Percentiles rank a stretch among this genome's conserved stretches.
Evolutionary conservation across 768 basidiomycete genomes (phyloP).

Genomic region (Trametes villosa): DNA sequence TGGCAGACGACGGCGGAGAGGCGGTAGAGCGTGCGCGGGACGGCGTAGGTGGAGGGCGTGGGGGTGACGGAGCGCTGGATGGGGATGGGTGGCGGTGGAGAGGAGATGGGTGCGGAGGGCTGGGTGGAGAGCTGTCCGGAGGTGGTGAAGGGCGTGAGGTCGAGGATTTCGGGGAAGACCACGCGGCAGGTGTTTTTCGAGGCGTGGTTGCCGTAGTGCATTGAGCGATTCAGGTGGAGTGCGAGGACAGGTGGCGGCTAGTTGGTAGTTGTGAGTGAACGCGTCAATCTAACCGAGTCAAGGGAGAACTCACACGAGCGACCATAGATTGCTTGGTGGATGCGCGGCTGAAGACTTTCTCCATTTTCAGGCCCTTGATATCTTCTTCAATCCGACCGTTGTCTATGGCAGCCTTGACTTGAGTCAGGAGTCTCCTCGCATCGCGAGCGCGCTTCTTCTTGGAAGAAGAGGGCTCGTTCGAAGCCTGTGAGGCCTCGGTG

Average conservation of each 20-base stretch:
- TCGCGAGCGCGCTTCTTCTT: constrained; percentile 80
- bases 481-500: constrained; percentile 33
- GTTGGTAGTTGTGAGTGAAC: not conserved
- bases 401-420: constrained; percentile 65
- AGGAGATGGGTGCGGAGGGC: constrained; percentile 74
- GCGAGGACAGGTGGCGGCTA: constrained; percentile 87
- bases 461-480: constrained; percentile 58
- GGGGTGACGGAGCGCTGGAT: constrained; percentile 54
- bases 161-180: constrained; percentile 84
- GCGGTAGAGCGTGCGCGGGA: constrained; percentile 78
- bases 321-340: constrained; percentile 94
- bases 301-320: constrained; percentile 66
- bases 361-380: constrained; percentile 77
- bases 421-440: constrained; percentile 62
- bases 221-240: constrained; percentile 90
- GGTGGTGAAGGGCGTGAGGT: constrained; percentile 88
- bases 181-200: constrained; percentile 86
- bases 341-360: constrained; percentile 72
- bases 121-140: constrained; percentile 74
- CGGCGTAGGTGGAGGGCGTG: constrained; percentile 55
- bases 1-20: constrained; percentile 89
- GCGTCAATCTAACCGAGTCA: too few species aligned
- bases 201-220: constrained; percentile 75
- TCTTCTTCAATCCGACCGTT: constrained; percentile 85
- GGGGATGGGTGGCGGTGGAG: constrained; percentile 52